These are phyloP conservation scores for Penicillium sp. DNA, from an alignment of 2,329 filamentous ascomycete genomes.

Conservation along the genomic window DNA sequence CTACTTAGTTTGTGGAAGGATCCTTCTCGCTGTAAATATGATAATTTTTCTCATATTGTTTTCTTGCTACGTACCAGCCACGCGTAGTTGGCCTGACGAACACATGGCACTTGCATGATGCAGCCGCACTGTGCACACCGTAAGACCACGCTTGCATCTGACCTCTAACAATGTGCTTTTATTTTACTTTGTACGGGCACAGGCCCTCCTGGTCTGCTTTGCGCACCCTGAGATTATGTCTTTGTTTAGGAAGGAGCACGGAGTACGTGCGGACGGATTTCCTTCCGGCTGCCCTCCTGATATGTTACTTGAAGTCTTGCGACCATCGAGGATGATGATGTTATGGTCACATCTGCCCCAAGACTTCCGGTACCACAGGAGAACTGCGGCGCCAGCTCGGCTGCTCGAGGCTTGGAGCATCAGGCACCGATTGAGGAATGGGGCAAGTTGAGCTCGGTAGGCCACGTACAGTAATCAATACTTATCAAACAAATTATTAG, in stretches of 20 bases:
- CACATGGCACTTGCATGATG: constrained; percentile 4
- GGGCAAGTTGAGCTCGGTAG: not conserved
- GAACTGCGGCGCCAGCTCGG: not conserved
- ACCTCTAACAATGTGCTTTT: not conserved
- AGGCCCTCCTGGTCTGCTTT: not conserved
- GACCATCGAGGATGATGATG: not conserved
- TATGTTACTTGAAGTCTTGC: not conserved
- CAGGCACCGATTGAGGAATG: constrained; percentile 1
- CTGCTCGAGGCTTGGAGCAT: not conserved
- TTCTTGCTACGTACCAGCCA: not conserved
- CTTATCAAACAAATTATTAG: not conserved
- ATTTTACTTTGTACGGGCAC: not conserved
- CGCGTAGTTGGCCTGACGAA: not conserved
- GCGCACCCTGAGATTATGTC: too few relatives aligned
- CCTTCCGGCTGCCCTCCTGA: not conserved
- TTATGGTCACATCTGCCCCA: not conserved
- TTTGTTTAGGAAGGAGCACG: not conserved
- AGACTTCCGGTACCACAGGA: too few relatives aligned
- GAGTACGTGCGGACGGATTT: not conserved
- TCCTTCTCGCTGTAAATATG: not conserved
- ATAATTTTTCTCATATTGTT: not conserved
- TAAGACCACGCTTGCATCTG: constrained; percentile 1
- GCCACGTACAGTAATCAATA: not conserved
- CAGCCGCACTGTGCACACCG: not conserved
- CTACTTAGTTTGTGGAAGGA: not conserved